Conservation (phyloP, 202 grass and related monocot genomes). For the Saccharum hybrid region DNA sequence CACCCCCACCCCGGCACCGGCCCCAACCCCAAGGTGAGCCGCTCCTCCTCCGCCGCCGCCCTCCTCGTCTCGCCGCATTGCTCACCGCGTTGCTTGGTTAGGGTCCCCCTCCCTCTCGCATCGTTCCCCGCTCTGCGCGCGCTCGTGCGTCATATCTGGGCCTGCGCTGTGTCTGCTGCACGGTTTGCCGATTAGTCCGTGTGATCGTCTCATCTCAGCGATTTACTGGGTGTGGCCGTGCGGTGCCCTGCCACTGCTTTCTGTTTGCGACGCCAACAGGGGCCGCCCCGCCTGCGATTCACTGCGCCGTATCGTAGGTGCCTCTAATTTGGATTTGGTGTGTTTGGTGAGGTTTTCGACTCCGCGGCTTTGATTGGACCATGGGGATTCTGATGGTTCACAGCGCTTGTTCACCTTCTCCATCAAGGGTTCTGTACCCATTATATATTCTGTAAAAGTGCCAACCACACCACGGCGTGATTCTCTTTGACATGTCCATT, state of each 20-base stretch:
- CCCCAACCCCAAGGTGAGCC: conserved; percentile 1
- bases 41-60: neutral
- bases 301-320: neutral
- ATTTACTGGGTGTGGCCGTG: neutral
- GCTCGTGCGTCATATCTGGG: no score
- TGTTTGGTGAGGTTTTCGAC: neutral
- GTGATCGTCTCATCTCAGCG: neutral
- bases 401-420: neutral
- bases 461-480: neutral
- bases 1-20: neutral
- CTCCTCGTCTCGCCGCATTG: neutral
- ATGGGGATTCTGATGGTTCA: neutral
- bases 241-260: neutral
- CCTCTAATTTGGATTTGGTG: neutral
- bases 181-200: no score
- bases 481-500: neutral
- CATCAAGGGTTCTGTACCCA: neutral
- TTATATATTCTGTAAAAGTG: neutral
- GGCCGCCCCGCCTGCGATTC: neutral
- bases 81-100: neutral
- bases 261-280: neutral
- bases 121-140: neutral
- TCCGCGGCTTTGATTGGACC: neutral
- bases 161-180: neutral
- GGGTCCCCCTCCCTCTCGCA: neutral